phyloP scores from a whole-genome alignment of 1,284 basidiomycete species.

The Uromyces viciae-fabae region DNA sequence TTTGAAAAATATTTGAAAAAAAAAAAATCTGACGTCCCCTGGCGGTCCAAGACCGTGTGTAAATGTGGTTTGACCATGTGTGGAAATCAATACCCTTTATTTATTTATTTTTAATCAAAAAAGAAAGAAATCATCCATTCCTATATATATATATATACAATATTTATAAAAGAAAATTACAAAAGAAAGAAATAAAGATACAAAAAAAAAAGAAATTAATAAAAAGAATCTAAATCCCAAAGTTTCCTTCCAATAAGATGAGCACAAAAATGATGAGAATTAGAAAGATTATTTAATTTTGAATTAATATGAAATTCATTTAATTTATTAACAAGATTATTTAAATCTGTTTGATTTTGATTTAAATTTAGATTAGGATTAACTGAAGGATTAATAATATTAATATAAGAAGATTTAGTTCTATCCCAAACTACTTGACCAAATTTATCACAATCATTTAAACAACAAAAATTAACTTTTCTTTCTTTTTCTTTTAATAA shows the following conservation, averaged over 20 bases:
- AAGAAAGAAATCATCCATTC: too few species aligned
- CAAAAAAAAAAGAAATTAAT: not conserved
- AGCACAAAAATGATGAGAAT: constrained; percentile 1
- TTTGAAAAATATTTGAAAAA: too few species aligned
- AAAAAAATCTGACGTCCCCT: too few species aligned
- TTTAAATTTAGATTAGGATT: not conserved
- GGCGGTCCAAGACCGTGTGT: too few species aligned
- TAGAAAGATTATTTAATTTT: not conserved
- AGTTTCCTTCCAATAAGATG: constrained; percentile 7
- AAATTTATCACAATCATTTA: not conserved
- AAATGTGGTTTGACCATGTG: too few species aligned
- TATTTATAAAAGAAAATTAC: too few species aligned
- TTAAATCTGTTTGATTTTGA: not conserved
- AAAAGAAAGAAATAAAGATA: not conserved
- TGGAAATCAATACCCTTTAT: too few species aligned
- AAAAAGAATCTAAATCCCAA: constrained; percentile 33
- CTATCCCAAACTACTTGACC: not conserved
- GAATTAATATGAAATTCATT: not conserved
- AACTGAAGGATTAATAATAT: too few species aligned
- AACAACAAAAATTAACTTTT: too few species aligned
- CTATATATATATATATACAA: too few species aligned
- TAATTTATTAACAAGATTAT: not conserved
- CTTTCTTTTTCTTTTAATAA: too few species aligned
- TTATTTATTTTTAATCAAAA: too few species aligned
- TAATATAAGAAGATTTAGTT: not conserved